Base-by-base conservation (phyloP, 2,329 filamentous ascomycete species). In the Verticillium zaregamsianum region DNA sequence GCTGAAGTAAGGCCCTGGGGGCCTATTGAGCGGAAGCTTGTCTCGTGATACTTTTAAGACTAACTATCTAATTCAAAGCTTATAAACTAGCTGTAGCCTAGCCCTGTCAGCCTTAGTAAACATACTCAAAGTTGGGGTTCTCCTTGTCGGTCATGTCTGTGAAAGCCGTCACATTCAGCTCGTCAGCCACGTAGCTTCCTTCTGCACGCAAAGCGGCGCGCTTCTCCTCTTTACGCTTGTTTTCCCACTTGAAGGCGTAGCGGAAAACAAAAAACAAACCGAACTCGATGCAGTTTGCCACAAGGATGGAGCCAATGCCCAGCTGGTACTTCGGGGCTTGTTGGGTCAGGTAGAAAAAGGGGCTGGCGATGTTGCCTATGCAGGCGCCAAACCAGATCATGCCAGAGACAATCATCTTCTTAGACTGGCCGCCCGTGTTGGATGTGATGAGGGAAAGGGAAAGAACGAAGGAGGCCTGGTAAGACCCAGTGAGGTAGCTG, bases 391-490 rank as follows among this genome's bases (percentile, higher is more conserved):
- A 75, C 73, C 86, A 87, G 2, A 87, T 76, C 61, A 86, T 80
- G 1, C 82, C 85, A 25, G 86, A 86, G n/a, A 85, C 85, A 31
- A 87, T 82, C 55, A 88, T 84, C 68, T 89, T 87, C 69, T 88
- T 88, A 1, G 84, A 86, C 64, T 86, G 83, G 0, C 85, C 85
- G 1, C 76, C 79, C 0, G 78, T 79, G 66, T 84, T 84, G 40
- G 79, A 79, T 0, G 80, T 81, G 52, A 79, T 78, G 62, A 83
- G 75, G 1, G 77, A 78, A 0, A 83, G 71, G 2, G 68, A 72
- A 25, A 78, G 70, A 55, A 77, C 74, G 35, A 76, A 77, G 0
- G 76, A 77, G 0, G 76, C 75, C 45, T 77, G 74, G 63, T 77
- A 76, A 1, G 74, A 77, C 54, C 74, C 74, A 63, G 68, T 72